Evolutionary conservation across 495 filamentous ascomycete species (phyloP).

Genomic region (Daldinia decipiens): DNA sequence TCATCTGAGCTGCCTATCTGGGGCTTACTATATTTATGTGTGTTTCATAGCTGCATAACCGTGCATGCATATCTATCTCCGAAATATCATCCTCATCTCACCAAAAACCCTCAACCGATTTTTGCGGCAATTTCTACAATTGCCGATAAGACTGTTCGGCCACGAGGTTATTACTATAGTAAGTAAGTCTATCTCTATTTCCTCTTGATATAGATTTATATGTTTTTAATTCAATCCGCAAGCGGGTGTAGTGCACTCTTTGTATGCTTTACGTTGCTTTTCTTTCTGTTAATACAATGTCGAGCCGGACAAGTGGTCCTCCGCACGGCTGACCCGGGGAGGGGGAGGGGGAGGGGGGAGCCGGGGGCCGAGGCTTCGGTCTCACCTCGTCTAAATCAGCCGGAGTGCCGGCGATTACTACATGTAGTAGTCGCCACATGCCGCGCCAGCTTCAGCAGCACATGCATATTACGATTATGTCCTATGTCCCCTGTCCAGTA

Average conservation of each 20-base stretch:
- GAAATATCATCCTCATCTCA: constrained; percentile 12
- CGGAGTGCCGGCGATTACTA: constrained; percentile 41
- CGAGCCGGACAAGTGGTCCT: constrained; percentile 20
- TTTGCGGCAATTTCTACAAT: constrained; percentile 34
- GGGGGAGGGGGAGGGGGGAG: constrained; percentile 17
- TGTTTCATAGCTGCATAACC: not conserved
- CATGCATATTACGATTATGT: constrained; percentile 1
- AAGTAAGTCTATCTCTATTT: constrained; percentile 31
- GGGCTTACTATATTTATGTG: constrained; percentile 19
- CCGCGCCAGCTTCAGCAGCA: constrained; percentile 20
- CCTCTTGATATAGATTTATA: not conserved
- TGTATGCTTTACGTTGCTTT: constrained; percentile 7
- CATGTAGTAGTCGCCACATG: constrained; percentile 17
- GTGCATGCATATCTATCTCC: not conserved
- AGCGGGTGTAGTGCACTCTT: constrained; percentile 4
- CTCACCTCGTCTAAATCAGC: constrained; percentile 19
- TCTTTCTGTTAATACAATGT: not conserved
- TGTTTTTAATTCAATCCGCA: not conserved
- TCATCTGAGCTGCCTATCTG: not conserved
- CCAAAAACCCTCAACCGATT: constrained; percentile 36
- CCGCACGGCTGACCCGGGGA: constrained; percentile 22
- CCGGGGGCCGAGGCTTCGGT: constrained; percentile 38
- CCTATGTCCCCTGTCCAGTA: not conserved
- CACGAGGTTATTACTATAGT: constrained; percentile 14
- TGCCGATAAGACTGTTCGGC: constrained; percentile 17